A percentile compares a stretch with the other conserved stretches of the same genome.
These are phyloP conservation scores for Aspergillus sp. DNA, from an alignment of 2,329 filamentous ascomycete species.

Conservation along the genomic window DNA sequence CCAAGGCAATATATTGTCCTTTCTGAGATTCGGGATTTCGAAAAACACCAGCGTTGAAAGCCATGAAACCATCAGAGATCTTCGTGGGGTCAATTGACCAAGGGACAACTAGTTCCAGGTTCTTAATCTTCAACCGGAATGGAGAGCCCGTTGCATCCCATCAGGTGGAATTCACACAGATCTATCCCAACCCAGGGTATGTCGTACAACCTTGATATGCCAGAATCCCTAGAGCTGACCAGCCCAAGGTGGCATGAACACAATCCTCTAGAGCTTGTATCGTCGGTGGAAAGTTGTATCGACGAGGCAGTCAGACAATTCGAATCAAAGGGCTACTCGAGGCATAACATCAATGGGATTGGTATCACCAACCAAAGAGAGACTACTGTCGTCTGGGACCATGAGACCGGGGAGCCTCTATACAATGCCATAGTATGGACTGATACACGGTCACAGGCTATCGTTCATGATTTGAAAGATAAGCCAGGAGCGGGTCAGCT, in stretches of 20 bases:
- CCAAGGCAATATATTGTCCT: not conserved
- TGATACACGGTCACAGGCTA: conserved; percentile 70
- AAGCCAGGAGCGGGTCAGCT: conserved; percentile 63
- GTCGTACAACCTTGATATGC: conserved; percentile 29
- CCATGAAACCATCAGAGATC: conserved; percentile 20
- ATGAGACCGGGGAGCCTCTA: conserved; percentile 70
- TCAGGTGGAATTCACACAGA: conserved; percentile 80
- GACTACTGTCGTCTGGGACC: conserved; percentile 82
- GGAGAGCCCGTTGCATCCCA: conserved; percentile 76
- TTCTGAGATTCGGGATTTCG: not conserved
- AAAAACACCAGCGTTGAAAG: not conserved
- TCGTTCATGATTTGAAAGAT: conserved; percentile 71
- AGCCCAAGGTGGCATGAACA: conserved; percentile 77
- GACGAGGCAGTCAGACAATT: conserved; percentile 68
- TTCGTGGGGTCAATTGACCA: conserved; percentile 88
- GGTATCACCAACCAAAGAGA: conserved; percentile 91
- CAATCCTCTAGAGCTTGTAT: conserved; percentile 69
- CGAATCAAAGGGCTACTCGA: conserved; percentile 58
- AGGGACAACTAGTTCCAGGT: conserved; percentile 81
- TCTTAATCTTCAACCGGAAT: conserved; percentile 78
- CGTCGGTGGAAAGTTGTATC: conserved; percentile 73
- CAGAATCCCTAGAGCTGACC: not conserved
- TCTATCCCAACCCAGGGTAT: conserved; percentile 79
- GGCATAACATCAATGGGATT: conserved; percentile 64
- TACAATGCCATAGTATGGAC: conserved; percentile 87